Base-by-base conservation (phyloP, 176 grass and related monocot genomes). In the Themeda triandra region DNA sequence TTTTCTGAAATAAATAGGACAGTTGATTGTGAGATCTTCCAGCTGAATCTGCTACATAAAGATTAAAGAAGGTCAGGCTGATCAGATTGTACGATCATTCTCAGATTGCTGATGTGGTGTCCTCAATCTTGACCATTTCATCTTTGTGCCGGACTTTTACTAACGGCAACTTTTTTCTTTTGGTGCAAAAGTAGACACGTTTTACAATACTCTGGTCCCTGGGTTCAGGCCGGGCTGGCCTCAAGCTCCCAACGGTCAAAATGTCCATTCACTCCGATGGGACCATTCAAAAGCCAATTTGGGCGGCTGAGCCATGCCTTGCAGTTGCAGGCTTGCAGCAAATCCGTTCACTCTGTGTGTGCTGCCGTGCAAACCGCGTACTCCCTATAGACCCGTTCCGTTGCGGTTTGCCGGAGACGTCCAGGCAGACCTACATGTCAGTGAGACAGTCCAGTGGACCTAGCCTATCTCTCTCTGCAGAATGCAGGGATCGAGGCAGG, bases 201-300 rank as follows among this genome's bases (percentile, higher is more conserved):
- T 44, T 44, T 13, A 45, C 42, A 45, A 14, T 45, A 13, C 42
- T 45, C 42, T 45, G 30, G 19, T 48, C 6, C 32, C 60, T 24
- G 13, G 29, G 10, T 56, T 46, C n/a, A 25, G 18, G 32, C 32
- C 63, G 28, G 6, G 10, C 6, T 6, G 8, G 56, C 24, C 27
- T 11, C 18, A 66, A 35, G 27, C 72, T 71, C 66, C 75, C 75
- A 88, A 88, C 81, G 81, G 87, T 84, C 56, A 45, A 39, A 83
- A 72, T 24, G 8, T 35, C 46, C n/a, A 33, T 37, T 60, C 35
- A 42, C 69, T 75, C 13, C 9, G 41, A 51, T n/a, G n/a, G n/a
- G n/a, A n/a, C n/a, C n/a, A n/a, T n/a, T n/a, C n/a, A n/a, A n/a
- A n/a, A n/a, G n/a, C n/a, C n/a, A n/a, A n/a, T n/a, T n/a, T n/a